Base-by-base conservation (phyloP, 768 basidiomycete genomes). In the Pleurotus eryngii region DNA sequence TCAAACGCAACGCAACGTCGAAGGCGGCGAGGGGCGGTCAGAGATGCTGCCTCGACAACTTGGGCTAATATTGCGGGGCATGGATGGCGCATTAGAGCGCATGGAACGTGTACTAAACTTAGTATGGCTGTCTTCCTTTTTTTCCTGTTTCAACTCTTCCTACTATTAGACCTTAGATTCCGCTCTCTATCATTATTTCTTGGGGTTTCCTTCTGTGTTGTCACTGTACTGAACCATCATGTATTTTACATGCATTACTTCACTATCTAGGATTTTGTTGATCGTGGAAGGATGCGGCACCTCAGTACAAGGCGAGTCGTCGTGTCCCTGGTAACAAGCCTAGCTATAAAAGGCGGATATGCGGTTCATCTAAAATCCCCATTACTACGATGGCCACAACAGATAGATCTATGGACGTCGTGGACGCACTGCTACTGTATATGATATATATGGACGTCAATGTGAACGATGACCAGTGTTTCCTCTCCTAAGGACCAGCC, bases 31-130 rank as follows among this genome's bases (percentile, higher is more conserved):
- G 38, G 54, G 59, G 55, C 39, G 45, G 37, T 56, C 57, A 11
- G 58, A 66, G 3, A 68, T 89, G 5, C 72, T 90, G 27, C 89
- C 86, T 11, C 76, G 76, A 45, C 79, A 76, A 14, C 72, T 88
- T n/a, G 80, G 80, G 3, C 67, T 81, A 7, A 75, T 90, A 46
- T 82, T 90, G 57, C 77, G 78, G 46, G 82, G 81, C 3, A 76
- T 89, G 24, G 86, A 88, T 59, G 71, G 76, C 39, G 80, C 84
- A 4, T 73, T 90, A 38, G 84, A 86, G 64, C 81, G 77, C 62
- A 86, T 89, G 82, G 87, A 90, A 66, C 75, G 76, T 45, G 73
- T 81, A 46, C 62, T 82, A 55, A 55, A 75, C 75, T 60, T 74
- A 67, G 45, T 35, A n/a, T 6, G 26, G 7, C 12, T 27, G 30